Evolutionary conservation across 495 filamentous ascomycete species (phyloP), one percentile per base, ranked within the genome.

Genomic region (Tetracladium marchalianum): DNA sequence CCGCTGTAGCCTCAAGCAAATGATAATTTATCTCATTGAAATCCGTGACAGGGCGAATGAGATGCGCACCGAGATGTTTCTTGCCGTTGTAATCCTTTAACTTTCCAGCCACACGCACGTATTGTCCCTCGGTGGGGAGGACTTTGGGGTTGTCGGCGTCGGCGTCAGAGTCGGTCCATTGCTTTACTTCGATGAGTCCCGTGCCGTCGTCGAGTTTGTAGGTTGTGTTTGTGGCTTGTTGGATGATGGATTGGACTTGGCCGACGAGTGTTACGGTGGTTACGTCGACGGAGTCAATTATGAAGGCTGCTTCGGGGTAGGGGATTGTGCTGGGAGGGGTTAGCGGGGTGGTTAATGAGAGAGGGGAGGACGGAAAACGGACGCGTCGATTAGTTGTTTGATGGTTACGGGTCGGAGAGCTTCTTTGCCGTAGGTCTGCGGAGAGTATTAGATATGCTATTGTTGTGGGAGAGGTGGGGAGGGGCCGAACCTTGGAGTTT

Each of bases 151-250:
- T 72, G 11, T 66, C 57, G 46, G 70, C 67, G 45, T 72, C 70
- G 2, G 65, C 66, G 41, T 76, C 73, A 6, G 72, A 61, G 66
- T 95, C 87, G 16, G 89, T 68, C 87, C 87, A 97, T 63, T 85
- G 78, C 71, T 95, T 96, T 35, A 87, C 89, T 70, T 98, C 92
- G 46, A 95, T 79, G 22, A 78, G 71, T 47, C 87, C 92, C 0
- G 92, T 97, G 63, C 93, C 92, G 67, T 98, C 92, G 66, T 97
- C 93, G 53, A 97, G 66, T 54, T 79, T 83, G 76, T 94, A 96
- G 31, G 85, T 94, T 49, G 85, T 73, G 69, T 95, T 93, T 45
- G 90, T 95, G 39, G 84, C 72, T 68, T 94, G 87, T n/a, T 74
- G 70, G 59, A 78, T 83, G 64, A 95, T 80, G 61, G 83, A 80